Conservation (phyloP, 495 filamentous ascomycete genomes). For the Neurospora sp. region DNA sequence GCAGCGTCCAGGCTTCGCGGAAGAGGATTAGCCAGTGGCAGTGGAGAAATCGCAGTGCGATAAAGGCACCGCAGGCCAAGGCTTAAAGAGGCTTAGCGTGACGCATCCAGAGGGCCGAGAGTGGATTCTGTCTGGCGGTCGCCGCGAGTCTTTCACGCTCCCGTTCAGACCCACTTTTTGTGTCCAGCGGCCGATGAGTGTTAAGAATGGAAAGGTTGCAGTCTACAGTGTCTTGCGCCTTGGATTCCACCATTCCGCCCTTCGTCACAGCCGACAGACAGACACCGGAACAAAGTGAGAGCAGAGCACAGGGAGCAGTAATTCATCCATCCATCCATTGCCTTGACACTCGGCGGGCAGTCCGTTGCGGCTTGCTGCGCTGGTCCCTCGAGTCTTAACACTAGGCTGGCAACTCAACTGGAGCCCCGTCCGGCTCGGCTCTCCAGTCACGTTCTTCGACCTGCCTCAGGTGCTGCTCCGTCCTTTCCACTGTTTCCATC, state of each 20-base stretch:
- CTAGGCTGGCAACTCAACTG: conserved; percentile 5
- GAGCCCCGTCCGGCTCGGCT: conserved; percentile 13
- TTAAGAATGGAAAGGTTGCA: conserved; percentile 8
- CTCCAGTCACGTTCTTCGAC: conserved; percentile 9
- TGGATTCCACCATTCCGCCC: not conserved
- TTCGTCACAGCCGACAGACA: not conserved
- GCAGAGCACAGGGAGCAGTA: not conserved
- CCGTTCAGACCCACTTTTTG: not conserved
- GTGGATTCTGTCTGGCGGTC: not conserved
- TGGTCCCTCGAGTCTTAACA: conserved; percentile 2
- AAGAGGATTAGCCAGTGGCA: not conserved
- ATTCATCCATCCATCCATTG: not conserved
- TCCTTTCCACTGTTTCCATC: conserved; percentile 4
- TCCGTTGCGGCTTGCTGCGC: not conserved
- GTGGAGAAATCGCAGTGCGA: not conserved
- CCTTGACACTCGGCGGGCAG: not conserved
- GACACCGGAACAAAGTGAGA: not conserved
- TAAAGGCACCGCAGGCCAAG: conserved; percentile 3
- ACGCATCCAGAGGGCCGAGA: not conserved
- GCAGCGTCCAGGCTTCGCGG: not conserved
- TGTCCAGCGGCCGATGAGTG: not conserved
- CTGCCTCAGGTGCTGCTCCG: not conserved
- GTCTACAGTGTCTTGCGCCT: not conserved
- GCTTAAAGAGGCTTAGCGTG: conserved; percentile 12
- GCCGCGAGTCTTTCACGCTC: not conserved